Evolutionary conservation across 768 basidiomycete genomes (phyloP), one percentile per base, ranked within the genome.

Genomic region (Kwoniella dejecticola): DNA sequence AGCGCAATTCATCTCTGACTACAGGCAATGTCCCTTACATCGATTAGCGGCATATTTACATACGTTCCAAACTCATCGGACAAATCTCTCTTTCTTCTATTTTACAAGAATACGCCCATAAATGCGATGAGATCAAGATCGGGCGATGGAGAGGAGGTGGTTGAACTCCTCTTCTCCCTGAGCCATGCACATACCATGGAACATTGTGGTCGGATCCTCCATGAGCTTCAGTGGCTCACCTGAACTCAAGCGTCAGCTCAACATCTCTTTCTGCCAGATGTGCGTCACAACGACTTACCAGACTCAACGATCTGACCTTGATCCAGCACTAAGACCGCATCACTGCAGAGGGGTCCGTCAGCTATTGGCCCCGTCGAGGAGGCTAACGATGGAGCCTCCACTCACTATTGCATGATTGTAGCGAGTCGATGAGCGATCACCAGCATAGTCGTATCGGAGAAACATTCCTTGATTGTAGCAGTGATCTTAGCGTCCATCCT

Each of bases 401-500:
- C 68, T 63, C 40, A 71, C 73, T 66, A 78, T 6, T 74, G 62
- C 69, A 77, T 74, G 64, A 78, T 74, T 0, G 77, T 79, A 15
- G 75, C 67, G 27, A 78, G 64, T 3, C 79, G 71, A 57, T 79
- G 79, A 33, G 77, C 79, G 27, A 79, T 75, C 29, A 76, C 75
- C 38, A 79, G 41, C 61, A 79, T 66, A 10, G 77, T 77, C 30
- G 70, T 71, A 1, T 62, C 71, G 12, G 70, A 57, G 40, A 79
- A 75, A 44, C 72, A 69, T 23, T 76, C 70, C 42, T 68, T 70
- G 33, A 79, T 69, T 1, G 77, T 74, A 3, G 57, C 55, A 5
- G 76, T 77, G 60, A 79, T 75, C 61, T 69, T 70, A 19, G 72
- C 69, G 62, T 79, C 79, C 63, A 76, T 79, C 57, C 73, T 76